phyloP scores from a whole-genome alignment of 2,329 filamentous ascomycete species.

The Arthroderma sp. region DNA sequence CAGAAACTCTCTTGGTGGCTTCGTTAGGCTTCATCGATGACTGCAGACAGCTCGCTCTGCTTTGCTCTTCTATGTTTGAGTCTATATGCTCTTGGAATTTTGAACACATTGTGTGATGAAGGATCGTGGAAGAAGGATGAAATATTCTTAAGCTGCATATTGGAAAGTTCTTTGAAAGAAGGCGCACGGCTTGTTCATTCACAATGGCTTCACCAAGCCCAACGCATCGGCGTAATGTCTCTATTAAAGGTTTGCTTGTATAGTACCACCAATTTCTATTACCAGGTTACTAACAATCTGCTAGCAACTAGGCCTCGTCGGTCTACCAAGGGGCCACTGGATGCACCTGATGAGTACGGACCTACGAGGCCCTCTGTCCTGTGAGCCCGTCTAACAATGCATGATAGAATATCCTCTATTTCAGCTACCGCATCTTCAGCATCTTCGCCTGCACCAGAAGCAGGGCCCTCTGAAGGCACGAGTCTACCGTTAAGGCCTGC shows the following conservation, averaged over 20 bases:
- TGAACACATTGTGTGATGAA: background rate
- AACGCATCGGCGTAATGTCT: constrained; percentile 24
- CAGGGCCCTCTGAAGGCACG: background rate
- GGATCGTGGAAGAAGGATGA: too few species aligned
- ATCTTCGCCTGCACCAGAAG: too few species aligned
- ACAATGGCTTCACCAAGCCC: constrained; percentile 14
- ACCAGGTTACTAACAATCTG: constrained; percentile 4
- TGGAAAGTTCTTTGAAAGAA: too few species aligned
- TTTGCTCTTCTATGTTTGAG: too few species aligned
- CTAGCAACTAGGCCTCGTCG: constrained; percentile 29
- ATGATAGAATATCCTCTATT: too few species aligned
- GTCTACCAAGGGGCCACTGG: constrained; percentile 64
- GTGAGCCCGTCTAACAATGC: too few species aligned
- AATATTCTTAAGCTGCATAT: too few species aligned
- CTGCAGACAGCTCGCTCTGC: too few species aligned
- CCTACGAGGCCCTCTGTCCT: too few species aligned
- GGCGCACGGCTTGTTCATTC: background rate
- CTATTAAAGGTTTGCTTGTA: constrained; percentile 19
- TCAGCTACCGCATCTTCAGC: too few species aligned
- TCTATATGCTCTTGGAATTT: background rate
- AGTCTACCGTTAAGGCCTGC: background rate
- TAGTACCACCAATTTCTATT: constrained; percentile 12
- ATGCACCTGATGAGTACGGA: constrained; percentile 55
- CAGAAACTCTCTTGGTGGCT: constrained; percentile 4
- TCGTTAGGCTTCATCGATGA: background rate